Base-by-base conservation (phyloP, 1,284 basidiomycete genomes). In the Tetrapyrgos nigripes region DNA sequence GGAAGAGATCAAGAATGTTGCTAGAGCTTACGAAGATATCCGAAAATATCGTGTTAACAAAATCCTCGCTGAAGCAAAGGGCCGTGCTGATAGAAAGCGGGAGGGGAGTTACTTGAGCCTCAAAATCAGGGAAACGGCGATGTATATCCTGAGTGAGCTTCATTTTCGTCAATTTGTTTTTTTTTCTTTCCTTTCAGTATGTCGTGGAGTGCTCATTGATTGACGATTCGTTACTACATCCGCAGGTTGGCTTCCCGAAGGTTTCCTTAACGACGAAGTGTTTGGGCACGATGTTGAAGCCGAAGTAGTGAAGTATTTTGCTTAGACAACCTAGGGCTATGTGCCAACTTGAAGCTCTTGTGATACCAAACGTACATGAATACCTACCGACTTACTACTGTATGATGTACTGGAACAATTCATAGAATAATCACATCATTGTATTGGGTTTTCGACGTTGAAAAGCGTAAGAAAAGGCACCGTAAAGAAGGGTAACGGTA, bases 81-180 rank as follows among this genome's bases (percentile, higher is more conserved):
- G 46, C 17, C 46, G 37, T n/a, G 53, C 53, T 17, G 53, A 55
- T 55, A 28, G 45, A 23, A 55, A 55, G 43, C 46, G 46, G 23
- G 21, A 48, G 29, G 40, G 47, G 13, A 27, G n/a, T 17, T 55
- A 47, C 29, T 14, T 55, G 17, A 29, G 35, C n/a, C 45, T 48
- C 40, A 55, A 55, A 26, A 55, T 55, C 37, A 21, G 53, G 21
- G 53, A 55, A 35, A 26, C 40, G 24, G 46, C 23, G 27, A 27
- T 55, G 46, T 48, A 47, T 45, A 33, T 55, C 2, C 35, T 55
- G 9, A 55, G 53, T 55, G 27, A 40, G 50, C 14, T 37, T 48
- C 14, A 19, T 29, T 33, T 31, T 23, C 17, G 4, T 47, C 31
- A 33, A 8, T 8, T 8, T 33, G 31, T 8, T 33, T 14, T 33